Evolutionary conservation across 2,329 filamentous ascomycete genomes (phyloP).

Genomic region (Aureobasidium namibiae): DNA sequence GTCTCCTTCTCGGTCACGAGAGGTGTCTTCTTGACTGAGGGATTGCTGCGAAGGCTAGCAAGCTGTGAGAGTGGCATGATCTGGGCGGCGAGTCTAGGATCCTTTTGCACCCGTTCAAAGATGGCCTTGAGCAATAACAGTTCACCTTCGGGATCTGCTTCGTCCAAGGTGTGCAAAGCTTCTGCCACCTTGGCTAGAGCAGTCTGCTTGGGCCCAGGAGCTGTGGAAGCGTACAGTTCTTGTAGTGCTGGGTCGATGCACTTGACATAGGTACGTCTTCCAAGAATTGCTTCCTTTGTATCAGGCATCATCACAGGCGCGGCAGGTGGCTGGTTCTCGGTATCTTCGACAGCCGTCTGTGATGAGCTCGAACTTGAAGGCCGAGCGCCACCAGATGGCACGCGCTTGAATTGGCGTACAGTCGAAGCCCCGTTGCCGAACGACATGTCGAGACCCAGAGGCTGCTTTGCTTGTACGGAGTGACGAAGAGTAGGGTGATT

Average conservation of each 20-base stretch:
- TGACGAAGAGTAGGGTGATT: constrained; percentile 38
- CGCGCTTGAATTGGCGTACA: constrained; percentile 81
- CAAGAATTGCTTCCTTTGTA: constrained; percentile 72
- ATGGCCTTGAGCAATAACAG: constrained; percentile 76
- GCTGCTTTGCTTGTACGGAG: constrained; percentile 52
- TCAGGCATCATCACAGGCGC: constrained; percentile 1
- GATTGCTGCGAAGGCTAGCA: constrained; percentile 21
- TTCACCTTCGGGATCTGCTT: constrained; percentile 81
- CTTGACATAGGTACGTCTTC: constrained; percentile 71
- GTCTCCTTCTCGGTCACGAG: constrained; percentile 8
- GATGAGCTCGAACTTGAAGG: constrained; percentile 16
- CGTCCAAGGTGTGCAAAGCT: constrained; percentile 76
- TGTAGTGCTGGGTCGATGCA: constrained; percentile 75
- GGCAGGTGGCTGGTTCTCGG: constrained; percentile 58
- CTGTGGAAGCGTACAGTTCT: constrained; percentile 77
- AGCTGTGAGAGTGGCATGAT: constrained; percentile 34
- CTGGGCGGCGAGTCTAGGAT: constrained; percentile 52
- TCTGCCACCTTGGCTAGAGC: constrained; percentile 76
- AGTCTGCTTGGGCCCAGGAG: constrained; percentile 58
- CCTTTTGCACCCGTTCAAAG: constrained; percentile 62
- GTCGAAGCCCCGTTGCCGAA: constrained; percentile 92
- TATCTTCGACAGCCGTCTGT: constrained; percentile 28
- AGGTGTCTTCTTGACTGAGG: constrained; percentile 14
- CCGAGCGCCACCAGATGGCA: constrained; percentile 43
- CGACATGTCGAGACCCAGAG: constrained; percentile 79